Evolutionary conservation across 805 yeast genomes (phyloP), one percentile per base, ranked within the genome.

Genomic region (Wickerhamiella shivajii): DNA sequence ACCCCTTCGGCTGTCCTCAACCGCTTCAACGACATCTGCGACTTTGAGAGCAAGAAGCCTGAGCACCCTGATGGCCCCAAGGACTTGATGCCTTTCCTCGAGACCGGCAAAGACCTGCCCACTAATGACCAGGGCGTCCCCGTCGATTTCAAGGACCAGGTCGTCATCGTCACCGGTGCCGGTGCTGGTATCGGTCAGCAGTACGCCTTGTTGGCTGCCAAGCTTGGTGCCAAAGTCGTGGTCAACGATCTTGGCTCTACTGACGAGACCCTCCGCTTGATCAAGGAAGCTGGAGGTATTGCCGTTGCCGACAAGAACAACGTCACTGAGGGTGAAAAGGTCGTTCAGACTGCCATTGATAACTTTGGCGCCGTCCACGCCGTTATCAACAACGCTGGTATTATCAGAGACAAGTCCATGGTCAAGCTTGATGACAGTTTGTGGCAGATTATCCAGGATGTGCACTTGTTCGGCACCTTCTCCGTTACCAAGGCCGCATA

Each of bases 141-240:
- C 16, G 64, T 77, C 29, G 71, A 83, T 18, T 61, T 87, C 52
- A 72, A 71, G 51, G 84, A 65, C 45, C 80, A 79, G 59, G 95
- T 87, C 37, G 95, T 83, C 22, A 68, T 87, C 38, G 71, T 87
- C 36, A 87, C 97, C 12, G 98, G 98, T 42, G 85, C 95, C 26
- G 96, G 95, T 42, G 75, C 79, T 31, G 98, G 98, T 29, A 67
- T 87, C 46, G 98, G 98, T 41, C 74, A 77, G 53, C 78, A 84
- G 38, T 92, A 87, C 59, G 93, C 97, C 3, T 58, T 71, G 32
- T 66, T 71, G 53, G 77, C 78, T 52, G 96, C 92, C 37, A 76
- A 69, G 55, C 80, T 80, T 47, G 98, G 97, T 40, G 96, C 96
- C 18, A 83, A 77, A 60, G 90, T 87, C 40, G 93, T 90, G 27